These are phyloP conservation scores for Themeda triandra DNA, from an alignment of 176 grass and related monocot species.

Conservation along the genomic window DNA sequence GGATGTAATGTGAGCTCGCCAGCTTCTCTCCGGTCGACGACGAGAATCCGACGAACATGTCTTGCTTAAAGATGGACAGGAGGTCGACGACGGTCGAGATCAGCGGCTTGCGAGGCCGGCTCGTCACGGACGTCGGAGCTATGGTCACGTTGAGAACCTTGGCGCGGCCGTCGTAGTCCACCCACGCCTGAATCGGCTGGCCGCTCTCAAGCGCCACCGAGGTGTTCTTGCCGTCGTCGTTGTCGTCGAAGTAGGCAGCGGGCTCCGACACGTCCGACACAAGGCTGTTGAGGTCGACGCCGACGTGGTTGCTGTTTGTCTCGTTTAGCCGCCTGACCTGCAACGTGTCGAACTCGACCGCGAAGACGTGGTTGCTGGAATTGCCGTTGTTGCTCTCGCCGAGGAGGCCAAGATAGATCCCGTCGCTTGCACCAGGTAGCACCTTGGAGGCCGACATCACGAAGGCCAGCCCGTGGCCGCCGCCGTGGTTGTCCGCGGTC, in stretches of 20 bases:
- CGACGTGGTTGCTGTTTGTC: slow-evolving; percentile 32
- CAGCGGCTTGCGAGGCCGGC: slow-evolving; percentile 22
- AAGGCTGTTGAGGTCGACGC: slow-evolving; percentile 34
- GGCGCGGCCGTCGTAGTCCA: slow-evolving; percentile 26
- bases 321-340: background rate
- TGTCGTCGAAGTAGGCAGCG: slow-evolving; percentile 22
- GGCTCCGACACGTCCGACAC: slow-evolving; percentile 12
- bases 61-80: slow-evolving; percentile 23
- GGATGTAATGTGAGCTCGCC: no score
- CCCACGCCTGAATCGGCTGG: slow-evolving; percentile 34
- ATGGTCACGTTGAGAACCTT: slow-evolving; percentile 35
- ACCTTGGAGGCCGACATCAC: background rate
- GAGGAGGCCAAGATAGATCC: background rate
- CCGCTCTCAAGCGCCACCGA: background rate
- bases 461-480: background rate
- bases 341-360: slow-evolving; percentile 42
- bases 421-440: background rate
- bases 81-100: slow-evolving; percentile 39
- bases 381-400: background rate
- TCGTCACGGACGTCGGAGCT: background rate
- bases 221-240: slow-evolving; percentile 6
- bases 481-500: background rate
- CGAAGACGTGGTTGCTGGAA: slow-evolving; percentile 8
- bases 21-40: background rate
- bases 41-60: slow-evolving; percentile 51